Base-by-base conservation (phyloP, 139 green algal genomes). In the Coelastrella sp. region DNA sequence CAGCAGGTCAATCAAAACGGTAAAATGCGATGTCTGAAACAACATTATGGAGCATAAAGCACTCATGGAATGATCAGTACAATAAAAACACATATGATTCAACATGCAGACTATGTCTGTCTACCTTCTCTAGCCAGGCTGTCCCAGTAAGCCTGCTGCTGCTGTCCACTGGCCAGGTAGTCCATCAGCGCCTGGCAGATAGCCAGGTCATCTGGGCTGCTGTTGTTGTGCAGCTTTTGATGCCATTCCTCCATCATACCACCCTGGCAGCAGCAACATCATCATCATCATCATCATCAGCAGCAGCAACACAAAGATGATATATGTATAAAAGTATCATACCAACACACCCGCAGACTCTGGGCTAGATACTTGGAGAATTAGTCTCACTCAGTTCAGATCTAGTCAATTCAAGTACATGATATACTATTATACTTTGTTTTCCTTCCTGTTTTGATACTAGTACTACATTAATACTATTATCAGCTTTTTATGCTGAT, bases 221-320 rank as follows among this genome's bases (percentile, higher is more conserved):
- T 98, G 94, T 98, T 98, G 94, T 98, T 98, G 96, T 98, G 96
- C 84, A 98, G 94, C 93, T 98, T 98, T 93, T 97, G 95, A 80
- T 97, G 95, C 96, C 96, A 98, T 90, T 98, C 92, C 92, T 98
- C 96, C 93, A 95, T 95, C 93, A 96, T 96, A 87, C 94, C 94
- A 57, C 94, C 94, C 93, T 93, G 75, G 84, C 19, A 81, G 25
- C 17, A 63, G 68, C 68, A 24, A 11, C 76, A 82, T 1, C 76
- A 60, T 8, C 76, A 20, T 4, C 76, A 82, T 4, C 76, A 20
- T 8, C 17, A 60, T 4, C 22, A 19, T 59, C 25, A 35, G 15
- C 15, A 88, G 27, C 27, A 86, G 57, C 58, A 22, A 7, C 15
- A 85, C 61, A 79, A 22, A 15, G 17, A n/a, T 6, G n/a, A 59